Conservation (phyloP, 768 basidiomycete species). For the Astraeus odoratus region DNA sequence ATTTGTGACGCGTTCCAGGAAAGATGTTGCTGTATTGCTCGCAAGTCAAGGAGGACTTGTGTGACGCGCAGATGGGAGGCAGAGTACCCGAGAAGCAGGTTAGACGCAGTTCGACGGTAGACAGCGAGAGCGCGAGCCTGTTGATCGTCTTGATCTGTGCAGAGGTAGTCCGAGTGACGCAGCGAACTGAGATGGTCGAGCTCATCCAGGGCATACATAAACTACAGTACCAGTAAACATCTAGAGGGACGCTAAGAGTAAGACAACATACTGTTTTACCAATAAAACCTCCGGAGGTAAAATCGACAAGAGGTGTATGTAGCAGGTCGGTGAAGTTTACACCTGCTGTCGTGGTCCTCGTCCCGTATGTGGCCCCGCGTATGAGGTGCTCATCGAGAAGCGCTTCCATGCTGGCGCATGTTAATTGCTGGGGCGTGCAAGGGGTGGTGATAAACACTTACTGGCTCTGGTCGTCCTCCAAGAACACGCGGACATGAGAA, state of each 20-base stretch:
- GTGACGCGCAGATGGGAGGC: constrained; percentile 18
- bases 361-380: background rate
- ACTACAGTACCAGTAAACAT: constrained; percentile 10
- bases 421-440: background rate
- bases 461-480: constrained; percentile 15
- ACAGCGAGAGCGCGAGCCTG: constrained; percentile 18
- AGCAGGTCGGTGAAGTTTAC: constrained; percentile 17
- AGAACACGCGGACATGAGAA: constrained; percentile 15
- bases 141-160: background rate
- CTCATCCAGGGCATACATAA: constrained; percentile 26
- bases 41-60: constrained; percentile 12
- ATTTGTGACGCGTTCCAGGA: background rate
- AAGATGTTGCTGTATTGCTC: constrained; percentile 10
- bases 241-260: background rate
- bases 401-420: constrained; percentile 7
- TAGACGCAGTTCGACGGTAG: constrained; percentile 24
- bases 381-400: background rate
- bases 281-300: constrained; percentile 20
- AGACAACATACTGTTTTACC: constrained; percentile 22
- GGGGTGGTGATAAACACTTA: constrained; percentile 2
- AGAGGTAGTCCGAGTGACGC: background rate
- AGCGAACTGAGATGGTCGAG: constrained; percentile 14
- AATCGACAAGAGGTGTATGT: constrained; percentile 16
- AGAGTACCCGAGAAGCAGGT: constrained; percentile 27
- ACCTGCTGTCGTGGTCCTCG: constrained; percentile 2